These are phyloP conservation scores for Acaromyces ingoldii DNA, from an alignment of 1,284 basidiomycete genomes.

Conservation along the genomic window DNA sequence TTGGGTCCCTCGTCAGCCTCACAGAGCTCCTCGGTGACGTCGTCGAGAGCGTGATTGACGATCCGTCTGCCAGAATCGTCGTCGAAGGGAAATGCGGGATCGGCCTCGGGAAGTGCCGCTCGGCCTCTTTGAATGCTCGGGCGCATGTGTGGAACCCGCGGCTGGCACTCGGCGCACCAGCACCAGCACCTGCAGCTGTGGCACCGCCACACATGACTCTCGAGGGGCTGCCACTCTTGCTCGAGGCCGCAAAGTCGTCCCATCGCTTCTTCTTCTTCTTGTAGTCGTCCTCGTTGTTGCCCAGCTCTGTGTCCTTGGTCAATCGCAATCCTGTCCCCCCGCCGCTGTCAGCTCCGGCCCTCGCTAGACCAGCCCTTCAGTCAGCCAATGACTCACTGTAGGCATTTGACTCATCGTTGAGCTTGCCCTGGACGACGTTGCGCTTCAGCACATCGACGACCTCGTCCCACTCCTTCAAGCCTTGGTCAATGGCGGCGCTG, in stretches of 20 bases:
- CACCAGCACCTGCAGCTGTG: no score
- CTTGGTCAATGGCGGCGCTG: slow-evolving; percentile 33
- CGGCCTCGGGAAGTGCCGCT: slow-evolving; percentile 33
- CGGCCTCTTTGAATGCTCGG: neutral
- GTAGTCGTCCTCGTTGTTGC: neutral
- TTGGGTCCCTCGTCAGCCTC: slow-evolving; percentile 41
- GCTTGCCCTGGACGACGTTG: slow-evolving; percentile 49
- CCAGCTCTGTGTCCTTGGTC: neutral
- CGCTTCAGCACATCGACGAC: slow-evolving; percentile 34
- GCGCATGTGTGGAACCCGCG: neutral
- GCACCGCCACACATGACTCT: no score
- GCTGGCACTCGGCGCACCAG: no score
- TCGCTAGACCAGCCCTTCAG: neutral
- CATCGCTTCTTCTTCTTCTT: neutral
- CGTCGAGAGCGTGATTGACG: slow-evolving; percentile 43
- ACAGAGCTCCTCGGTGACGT: slow-evolving; percentile 40
- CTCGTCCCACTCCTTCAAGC: slow-evolving; percentile 41
- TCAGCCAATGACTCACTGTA: slow-evolving; percentile 13
- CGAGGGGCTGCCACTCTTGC: no score
- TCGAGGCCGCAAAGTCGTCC: no score
- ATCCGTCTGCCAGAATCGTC: slow-evolving; percentile 47
- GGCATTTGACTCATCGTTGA: slow-evolving; percentile 21
- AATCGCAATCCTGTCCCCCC: neutral
- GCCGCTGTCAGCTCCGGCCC: neutral
- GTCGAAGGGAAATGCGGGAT: slow-evolving; percentile 38